These are phyloP conservation scores for Pavlovales sp. DNA, from an alignment of 208 protist genomes.

Conservation along the genomic window DNA sequence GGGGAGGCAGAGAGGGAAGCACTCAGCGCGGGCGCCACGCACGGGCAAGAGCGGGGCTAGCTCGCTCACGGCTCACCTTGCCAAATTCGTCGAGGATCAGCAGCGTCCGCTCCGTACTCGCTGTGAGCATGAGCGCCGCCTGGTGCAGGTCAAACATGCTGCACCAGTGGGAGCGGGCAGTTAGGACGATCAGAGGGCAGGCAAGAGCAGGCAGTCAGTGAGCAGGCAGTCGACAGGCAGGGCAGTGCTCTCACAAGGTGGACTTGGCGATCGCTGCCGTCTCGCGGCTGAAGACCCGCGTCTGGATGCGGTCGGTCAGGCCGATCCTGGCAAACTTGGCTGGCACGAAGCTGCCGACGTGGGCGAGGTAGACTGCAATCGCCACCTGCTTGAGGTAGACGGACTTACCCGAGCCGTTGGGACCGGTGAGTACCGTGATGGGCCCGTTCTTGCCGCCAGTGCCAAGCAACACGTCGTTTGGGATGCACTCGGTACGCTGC, in stretches of 20 bases:
- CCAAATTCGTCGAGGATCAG: background rate
- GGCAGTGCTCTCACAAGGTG: background rate
- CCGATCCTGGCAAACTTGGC: constrained; percentile 50
- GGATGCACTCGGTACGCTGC: constrained; percentile 44
- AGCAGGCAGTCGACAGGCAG: too few relatives aligned
- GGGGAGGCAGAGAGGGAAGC: too few relatives aligned
- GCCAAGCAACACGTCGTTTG: constrained; percentile 50
- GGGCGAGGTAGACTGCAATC: constrained; percentile 54
- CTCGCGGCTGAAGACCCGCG: constrained; percentile 47
- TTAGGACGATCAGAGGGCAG: too few relatives aligned
- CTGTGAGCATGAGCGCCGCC: constrained; percentile 53
- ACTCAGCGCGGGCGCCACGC: too few relatives aligned
- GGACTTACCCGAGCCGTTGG: constrained; percentile 59
- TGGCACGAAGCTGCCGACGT: constrained; percentile 61
- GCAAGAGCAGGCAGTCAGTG: too few relatives aligned
- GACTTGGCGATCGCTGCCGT: background rate
- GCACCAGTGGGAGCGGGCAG: too few relatives aligned
- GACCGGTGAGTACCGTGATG: constrained; percentile 53
- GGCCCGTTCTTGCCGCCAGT: background rate
- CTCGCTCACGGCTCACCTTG: too few relatives aligned
- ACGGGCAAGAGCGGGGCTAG: too few relatives aligned
- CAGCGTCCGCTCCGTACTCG: background rate
- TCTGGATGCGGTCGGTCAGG: constrained; percentile 57
- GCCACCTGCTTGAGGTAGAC: constrained; percentile 64
- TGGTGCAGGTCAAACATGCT: constrained; percentile 6